Conservation (phyloP, 805 yeast genomes). For the Schwanniomyces sp. region DNA sequence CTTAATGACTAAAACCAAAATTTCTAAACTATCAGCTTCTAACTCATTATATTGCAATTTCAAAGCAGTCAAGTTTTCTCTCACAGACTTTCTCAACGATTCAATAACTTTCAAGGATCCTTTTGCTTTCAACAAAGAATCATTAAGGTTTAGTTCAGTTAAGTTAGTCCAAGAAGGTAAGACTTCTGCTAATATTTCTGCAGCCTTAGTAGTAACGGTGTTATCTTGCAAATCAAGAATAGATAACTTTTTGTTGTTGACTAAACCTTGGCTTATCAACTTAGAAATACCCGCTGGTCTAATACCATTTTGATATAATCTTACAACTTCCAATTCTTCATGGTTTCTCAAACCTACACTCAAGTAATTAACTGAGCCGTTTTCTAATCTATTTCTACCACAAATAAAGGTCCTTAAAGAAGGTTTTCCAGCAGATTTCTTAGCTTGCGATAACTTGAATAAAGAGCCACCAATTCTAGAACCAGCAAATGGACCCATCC, state of each 20-base stretch:
- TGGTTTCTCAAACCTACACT: conserved; percentile 85
- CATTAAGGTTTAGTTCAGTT: conserved; percentile 81
- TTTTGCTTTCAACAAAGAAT: conserved; percentile 76
- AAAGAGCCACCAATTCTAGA: conserved; percentile 88
- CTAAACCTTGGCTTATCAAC: conserved; percentile 71
- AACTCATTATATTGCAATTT: conserved; percentile 89
- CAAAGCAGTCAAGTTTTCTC: conserved; percentile 52
- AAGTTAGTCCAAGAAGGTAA: conserved; percentile 65
- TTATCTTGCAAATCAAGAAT: conserved; percentile 91
- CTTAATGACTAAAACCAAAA: conserved; percentile 54
- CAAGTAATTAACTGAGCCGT: conserved; percentile 85
- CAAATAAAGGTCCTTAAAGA: conserved; percentile 84
- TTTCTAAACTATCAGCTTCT: conserved; percentile 59
- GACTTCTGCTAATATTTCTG: conserved; percentile 44
- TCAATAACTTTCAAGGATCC: conserved; percentile 65
- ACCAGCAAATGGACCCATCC: conserved; percentile 98
- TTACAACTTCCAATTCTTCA: conserved; percentile 65
- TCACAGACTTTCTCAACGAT: conserved; percentile 41
- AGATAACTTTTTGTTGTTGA: conserved; percentile 56
- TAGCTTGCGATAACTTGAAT: conserved; percentile 65
- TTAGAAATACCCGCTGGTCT: conserved; percentile 88
- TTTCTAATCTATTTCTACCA: conserved; percentile 96
- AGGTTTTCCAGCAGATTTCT: conserved; percentile 47
- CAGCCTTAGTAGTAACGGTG: conserved; percentile 79
- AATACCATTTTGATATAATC: conserved; percentile 94